Evolutionary conservation across 2,329 filamentous ascomycete genomes (phyloP), one percentile per base, ranked within the genome.

Genomic region (Bipolaris cookei): DNA sequence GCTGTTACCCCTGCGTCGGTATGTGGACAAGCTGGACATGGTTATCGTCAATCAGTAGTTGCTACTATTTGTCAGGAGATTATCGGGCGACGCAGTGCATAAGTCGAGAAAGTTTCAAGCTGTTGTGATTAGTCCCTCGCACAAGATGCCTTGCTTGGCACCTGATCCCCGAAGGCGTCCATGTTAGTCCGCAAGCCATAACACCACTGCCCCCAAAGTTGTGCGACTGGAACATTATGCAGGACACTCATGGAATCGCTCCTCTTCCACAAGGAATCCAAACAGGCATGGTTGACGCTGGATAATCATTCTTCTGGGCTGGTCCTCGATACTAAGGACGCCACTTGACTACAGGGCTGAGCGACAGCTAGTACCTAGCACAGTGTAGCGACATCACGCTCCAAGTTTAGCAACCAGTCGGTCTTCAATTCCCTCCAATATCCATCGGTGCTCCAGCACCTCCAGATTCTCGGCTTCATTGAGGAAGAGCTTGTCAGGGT

Each of bases 391-490:
- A 39, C 44, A 58, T 60, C 59, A 72, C 41, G 63, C 63, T 42
- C 65, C 63, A 53, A 77, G 61, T 58, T 74, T 78, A 42, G 76
- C 83, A 70, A 98, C 80, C 57, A 99, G 80, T 73, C 95, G 87
- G 72, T 92, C 86, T 80, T 97, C 93, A 56, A 97, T 89, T 16
- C 90, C 90, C 68, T 96, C 91, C 57, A 98, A 80, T 62, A 97
- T 91, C 70, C 91, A 97, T 75, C 92, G 90, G 77, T 98, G 94
- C 76, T 97, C 93, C 70, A 96, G 85, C 21, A 99, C 95, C 67
- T 96, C 93, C 61, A 99, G 78, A 77, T 99, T 99, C 83, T 99
- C 95, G 2, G 91, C 91, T 80, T 99, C 95, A 44, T 83, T 91
- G 75, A 89, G 83, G 79, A 97, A 99, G 76, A 97, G 86, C 83